Evolutionary conservation across 208 protist species (phyloP).

Genomic region (Leishmania lainsoni): DNA sequence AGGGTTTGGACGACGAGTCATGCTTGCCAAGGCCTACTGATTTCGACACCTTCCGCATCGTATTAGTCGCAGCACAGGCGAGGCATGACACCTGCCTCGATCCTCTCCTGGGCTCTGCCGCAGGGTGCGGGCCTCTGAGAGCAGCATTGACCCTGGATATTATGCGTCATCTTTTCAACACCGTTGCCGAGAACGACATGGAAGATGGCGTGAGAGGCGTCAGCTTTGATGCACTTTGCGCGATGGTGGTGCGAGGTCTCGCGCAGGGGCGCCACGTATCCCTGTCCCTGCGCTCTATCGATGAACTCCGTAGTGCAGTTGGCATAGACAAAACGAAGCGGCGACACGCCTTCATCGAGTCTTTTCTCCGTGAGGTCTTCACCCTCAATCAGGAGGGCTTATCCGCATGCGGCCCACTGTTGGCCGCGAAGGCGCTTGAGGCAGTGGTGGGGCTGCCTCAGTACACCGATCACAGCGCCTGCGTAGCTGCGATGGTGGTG

Average conservation of each 20-base stretch:
- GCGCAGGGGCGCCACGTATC: background rate
- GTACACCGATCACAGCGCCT: conserved; percentile 26
- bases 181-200: background rate
- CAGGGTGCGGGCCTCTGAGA: background rate
- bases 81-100: conserved; percentile 1
- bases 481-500: conserved; percentile 13
- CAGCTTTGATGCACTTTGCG: conserved; percentile 25
- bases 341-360: conserved; percentile 13
- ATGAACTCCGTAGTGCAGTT: conserved; percentile 14
- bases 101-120: background rate
- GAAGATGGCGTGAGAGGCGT: conserved; percentile 6
- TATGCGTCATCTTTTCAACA: conserved; percentile 6
- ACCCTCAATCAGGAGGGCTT: conserved; percentile 3
- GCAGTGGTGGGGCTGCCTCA: conserved; percentile 15
- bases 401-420: conserved; percentile 10
- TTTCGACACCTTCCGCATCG: conserved; percentile 13
- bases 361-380: conserved; percentile 23
- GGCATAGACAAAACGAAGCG: conserved; percentile 9
- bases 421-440: conserved; percentile 24
- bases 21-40: conserved; percentile 13
- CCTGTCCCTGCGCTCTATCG: conserved; percentile 11
- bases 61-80: conserved; percentile 6
- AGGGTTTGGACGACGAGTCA: conserved; percentile 6
- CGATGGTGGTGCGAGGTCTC: background rate
- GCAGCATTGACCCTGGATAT: background rate